Evolutionary conservation across 495 filamentous ascomycete genomes (phyloP).

Genomic region (Penicillium alfredii): DNA sequence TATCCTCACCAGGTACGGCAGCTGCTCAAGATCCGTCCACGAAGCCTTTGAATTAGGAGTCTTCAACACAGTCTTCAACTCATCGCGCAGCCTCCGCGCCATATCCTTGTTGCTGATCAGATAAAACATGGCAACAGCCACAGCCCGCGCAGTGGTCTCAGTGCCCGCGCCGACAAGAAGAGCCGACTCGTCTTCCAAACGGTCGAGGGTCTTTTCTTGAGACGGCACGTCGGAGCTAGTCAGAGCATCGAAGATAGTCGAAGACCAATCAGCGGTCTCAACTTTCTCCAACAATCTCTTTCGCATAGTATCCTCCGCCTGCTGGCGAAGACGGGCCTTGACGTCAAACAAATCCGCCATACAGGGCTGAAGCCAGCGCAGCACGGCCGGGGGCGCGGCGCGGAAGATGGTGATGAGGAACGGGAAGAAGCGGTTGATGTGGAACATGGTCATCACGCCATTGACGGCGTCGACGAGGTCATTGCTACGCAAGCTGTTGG

Average conservation of each 20-base stretch:
- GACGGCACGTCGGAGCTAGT: slow-evolving; percentile 17
- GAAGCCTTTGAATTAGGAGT: slow-evolving; percentile 20
- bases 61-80: slow-evolving; percentile 27
- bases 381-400: slow-evolving; percentile 10
- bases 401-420: slow-evolving; percentile 13
- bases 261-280: background rate
- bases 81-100: slow-evolving; percentile 18
- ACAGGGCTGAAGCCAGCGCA: slow-evolving; percentile 17
- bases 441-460: slow-evolving; percentile 13
- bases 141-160: slow-evolving; percentile 31
- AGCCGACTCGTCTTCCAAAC: slow-evolving; percentile 36
- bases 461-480: slow-evolving; percentile 16
- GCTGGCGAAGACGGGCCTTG: slow-evolving; percentile 12
- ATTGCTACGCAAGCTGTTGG: slow-evolving; percentile 12
- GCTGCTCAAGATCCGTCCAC: slow-evolving; percentile 40
- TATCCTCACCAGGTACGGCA: slow-evolving; percentile 44
- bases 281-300: slow-evolving; percentile 10
- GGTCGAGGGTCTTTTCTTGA: slow-evolving; percentile 18
- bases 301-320: slow-evolving; percentile 16
- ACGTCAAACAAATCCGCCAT: slow-evolving; percentile 20
- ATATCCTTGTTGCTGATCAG: slow-evolving; percentile 7
- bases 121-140: slow-evolving; percentile 20
- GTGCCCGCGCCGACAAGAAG: slow-evolving; percentile 38
- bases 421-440: slow-evolving; percentile 27
- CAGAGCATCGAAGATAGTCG: slow-evolving; percentile 19